A percentile compares a stretch with the other conserved stretches of the same genome.
Conservation (phyloP, 345 rosid genomes). For the Sonneratia alba region DNA sequence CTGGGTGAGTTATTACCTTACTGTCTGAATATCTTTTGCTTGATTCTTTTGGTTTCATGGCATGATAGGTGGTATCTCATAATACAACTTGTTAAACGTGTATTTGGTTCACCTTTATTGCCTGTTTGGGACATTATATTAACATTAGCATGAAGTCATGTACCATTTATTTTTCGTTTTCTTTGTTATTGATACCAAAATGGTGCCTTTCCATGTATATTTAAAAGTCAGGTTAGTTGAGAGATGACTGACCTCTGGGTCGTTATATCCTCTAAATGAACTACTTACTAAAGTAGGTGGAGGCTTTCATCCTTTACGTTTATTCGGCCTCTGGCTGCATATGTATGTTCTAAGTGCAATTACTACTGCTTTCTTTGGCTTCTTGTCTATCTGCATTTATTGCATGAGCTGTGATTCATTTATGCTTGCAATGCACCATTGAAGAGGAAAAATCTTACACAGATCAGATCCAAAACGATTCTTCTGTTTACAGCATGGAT, state of each 20-base stretch:
- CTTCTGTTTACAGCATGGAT: neutral
- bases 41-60: neutral
- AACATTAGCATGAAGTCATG: neutral
- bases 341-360: neutral
- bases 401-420: neutral
- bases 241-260: neutral
- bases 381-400: neutral
- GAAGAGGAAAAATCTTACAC: neutral
- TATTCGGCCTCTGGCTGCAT: neutral
- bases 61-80: too few species aligned
- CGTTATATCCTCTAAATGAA: neutral
- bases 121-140: neutral
- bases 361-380: neutral
- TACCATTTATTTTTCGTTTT: neutral
- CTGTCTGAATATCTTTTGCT: neutral
- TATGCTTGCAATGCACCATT: neutral
- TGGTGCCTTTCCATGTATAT: neutral
- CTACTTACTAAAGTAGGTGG: neutral
- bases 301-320: neutral
- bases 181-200: neutral
- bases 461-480: neutral
- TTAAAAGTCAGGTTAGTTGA: neutral
- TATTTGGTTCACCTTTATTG: neutral
- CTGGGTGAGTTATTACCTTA: conserved; percentile 49
- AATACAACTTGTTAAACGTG: neutral